Base-by-base conservation (phyloP, 2,329 filamentous ascomycete species). In the Alternaria brassicae region DNA sequence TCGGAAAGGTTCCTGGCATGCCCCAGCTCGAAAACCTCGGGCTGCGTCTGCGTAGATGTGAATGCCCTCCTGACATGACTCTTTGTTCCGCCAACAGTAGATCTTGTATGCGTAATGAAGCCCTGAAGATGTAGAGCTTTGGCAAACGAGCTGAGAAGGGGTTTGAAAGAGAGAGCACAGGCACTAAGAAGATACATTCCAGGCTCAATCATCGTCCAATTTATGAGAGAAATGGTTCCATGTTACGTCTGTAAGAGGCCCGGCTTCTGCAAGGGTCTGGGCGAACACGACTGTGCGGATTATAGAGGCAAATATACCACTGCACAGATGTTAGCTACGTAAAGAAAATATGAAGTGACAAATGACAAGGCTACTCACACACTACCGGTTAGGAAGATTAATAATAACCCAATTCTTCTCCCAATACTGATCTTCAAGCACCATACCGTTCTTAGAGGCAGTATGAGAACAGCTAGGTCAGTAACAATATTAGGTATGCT, bases 381-480 rank as follows among this genome's bases (percentile, higher is more conserved):
- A 40, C 71, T 72, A n/a, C 71, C 70, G 1, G 63, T 67, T n/a
- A 72, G 40, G 47, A 73, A 73, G 15, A 72, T 72, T 15, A 72
- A 42, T 12, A 72, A 28, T 10, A 73, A 52, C 7, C 69, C 70
- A 17, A 68, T 53, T 32, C 56, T 65, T 17, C 69, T 55, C 3
- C 54, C 65, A 9, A 56, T 44, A 37, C 66, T 68, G 12, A 71
- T 56, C 34, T 70, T 72, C 37, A 73, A 53, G 9, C 58, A 56
- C 49, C 67, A 51, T 3, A 70, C 68, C 4, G 65, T 71, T 17
- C 65, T 61, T 10, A 70, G 56, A 9, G 70, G 70, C 13, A 73
- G 50, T 7, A 72, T 15, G 8, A 73, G 21, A 0, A 72, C 59
- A 1, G 56, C 61, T 15, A 72, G 30, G 58, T 68, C 70, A 9